Evolutionary conservation across 2,329 filamentous ascomycete genomes (phyloP), one percentile per base, ranked within the genome.

Genomic region (Botrytis pseudocinerea): DNA sequence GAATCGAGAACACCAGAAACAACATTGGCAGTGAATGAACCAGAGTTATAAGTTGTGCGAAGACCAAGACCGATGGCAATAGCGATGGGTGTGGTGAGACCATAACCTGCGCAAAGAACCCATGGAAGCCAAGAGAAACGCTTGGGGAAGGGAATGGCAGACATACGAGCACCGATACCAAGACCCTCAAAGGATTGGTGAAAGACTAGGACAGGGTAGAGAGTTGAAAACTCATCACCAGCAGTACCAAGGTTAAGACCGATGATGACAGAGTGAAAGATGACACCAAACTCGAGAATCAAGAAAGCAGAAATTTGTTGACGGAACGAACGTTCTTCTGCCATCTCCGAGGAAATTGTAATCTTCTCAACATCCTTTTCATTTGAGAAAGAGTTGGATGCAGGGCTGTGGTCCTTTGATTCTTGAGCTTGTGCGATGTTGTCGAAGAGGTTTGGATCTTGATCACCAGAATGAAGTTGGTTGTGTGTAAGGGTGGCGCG

Each of bases 211-310:
- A 90, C 88, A 4, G 86, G 85, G 78, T 89, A 89, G 2, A 90
- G 83, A 0, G 87, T 86, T 46, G 82, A 80, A 81, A 90, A 90
- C 64, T 90, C 88, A 0, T 84, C 80, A 38, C 87, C 85, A 0
- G 86, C 84, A n/a, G 89, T 87, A 14, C 87, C 89, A 16, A 91
- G 82, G 70, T 88, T 90, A 70, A 91, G 83, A 2, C 89, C 89
- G 74, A 90, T 90, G 79, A 91, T 89, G 66, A 90, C 85, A 5
- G 86, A 88, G 82, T 91, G 89, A 82, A 91, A 90, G 71, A 91
- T 86, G 74, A 90, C 86, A 74, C 89, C 79, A 69, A 80, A 80
- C 35, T 80, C 79, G 62, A 80, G 78, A 72, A 85, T 83, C n/a
- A 84, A 76, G 72, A 85, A 84, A 0, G 84, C 83, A 4, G 83